A percentile compares a stretch with the other conserved stretches of the same genome.
phyloP scores from a whole-genome alignment of 768 basidiomycete genomes.

The Leucosporidium scottii region DNA sequence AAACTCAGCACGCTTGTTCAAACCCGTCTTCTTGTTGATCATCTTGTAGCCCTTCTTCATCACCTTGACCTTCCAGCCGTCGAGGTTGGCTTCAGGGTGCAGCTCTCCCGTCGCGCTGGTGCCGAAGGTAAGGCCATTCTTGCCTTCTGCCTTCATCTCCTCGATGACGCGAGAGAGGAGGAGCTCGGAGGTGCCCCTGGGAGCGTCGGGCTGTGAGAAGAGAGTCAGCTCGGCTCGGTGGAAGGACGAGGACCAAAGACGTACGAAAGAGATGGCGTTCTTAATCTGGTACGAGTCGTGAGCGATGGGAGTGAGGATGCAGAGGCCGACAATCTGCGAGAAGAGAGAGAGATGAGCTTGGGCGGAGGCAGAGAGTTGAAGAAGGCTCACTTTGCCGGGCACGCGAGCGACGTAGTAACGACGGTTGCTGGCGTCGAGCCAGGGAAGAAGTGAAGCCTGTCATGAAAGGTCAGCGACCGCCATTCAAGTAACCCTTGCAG shows the following conservation, averaged over 20 bases:
- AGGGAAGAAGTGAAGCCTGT: slow-evolving; percentile 20
- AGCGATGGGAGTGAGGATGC: slow-evolving; percentile 23
- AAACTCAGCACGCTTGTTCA: slow-evolving; percentile 21
- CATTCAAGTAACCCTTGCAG: neutral
- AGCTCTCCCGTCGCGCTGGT: slow-evolving; percentile 14
- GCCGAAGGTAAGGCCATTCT: slow-evolving; percentile 24
- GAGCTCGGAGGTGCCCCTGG: slow-evolving; percentile 22
- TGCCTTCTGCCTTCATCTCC: slow-evolving; percentile 27
- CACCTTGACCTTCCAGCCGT: slow-evolving; percentile 13
- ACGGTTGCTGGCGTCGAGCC: slow-evolving; percentile 24
- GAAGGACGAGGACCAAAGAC: neutral
- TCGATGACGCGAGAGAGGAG: slow-evolving; percentile 24
- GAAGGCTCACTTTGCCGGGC: neutral
- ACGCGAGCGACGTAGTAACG: slow-evolving; percentile 28
- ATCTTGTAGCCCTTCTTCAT: slow-evolving; percentile 26
- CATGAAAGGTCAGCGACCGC: neutral
- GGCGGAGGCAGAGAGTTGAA: neutral
- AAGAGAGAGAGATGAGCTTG: neutral
- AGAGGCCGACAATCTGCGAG: slow-evolving; percentile 18
- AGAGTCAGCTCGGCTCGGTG: neutral
- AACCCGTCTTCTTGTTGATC: slow-evolving; percentile 13
- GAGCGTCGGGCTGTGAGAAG: slow-evolving; percentile 20
- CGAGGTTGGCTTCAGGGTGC: slow-evolving; percentile 13
- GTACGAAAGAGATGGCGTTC: slow-evolving; percentile 30
- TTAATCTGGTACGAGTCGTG: slow-evolving; percentile 28